phyloP scores from a whole-genome alignment of 2,329 filamentous ascomycete species.

The Aureobasidium sp. region DNA sequence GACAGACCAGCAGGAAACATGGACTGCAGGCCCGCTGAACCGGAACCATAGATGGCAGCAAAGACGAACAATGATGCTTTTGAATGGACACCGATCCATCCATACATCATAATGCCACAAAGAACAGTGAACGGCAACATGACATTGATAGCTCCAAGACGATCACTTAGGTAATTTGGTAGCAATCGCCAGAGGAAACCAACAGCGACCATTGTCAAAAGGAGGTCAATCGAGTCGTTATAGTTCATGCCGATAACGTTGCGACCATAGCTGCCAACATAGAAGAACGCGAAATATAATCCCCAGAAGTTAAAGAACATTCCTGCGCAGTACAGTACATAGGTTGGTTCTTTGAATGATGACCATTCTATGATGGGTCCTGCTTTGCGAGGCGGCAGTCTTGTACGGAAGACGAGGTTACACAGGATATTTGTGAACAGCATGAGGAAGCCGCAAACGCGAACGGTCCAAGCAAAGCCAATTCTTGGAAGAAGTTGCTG shows the following conservation, averaged over 20 bases:
- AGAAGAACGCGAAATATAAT: slow-evolving; percentile 41
- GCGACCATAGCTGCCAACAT: slow-evolving; percentile 34
- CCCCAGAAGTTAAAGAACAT: slow-evolving; percentile 22
- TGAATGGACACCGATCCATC: slow-evolving; percentile 48
- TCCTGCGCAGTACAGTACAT: slow-evolving; percentile 26
- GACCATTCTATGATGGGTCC: slow-evolving; percentile 31
- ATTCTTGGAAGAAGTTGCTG: slow-evolving; percentile 50
- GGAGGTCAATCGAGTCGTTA: slow-evolving; percentile 45
- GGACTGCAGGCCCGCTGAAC: slow-evolving; percentile 39
- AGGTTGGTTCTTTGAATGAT: slow-evolving; percentile 32
- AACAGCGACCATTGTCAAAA: slow-evolving; percentile 52
- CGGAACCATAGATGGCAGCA: slow-evolving; percentile 39
- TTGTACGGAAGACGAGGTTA: slow-evolving; percentile 27
- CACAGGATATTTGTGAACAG: slow-evolving; percentile 32
- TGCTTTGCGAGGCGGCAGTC: slow-evolving; percentile 32
- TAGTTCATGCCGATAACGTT: slow-evolving; percentile 39
- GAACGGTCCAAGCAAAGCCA: slow-evolving; percentile 58
- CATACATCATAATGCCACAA: slow-evolving; percentile 45
- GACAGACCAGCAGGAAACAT: slow-evolving; percentile 39
- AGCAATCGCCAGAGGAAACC: slow-evolving; percentile 50
- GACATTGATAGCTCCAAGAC: slow-evolving; percentile 49
- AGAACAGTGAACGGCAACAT: slow-evolving; percentile 45
- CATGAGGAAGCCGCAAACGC: slow-evolving; percentile 46
- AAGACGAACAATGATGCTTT: slow-evolving; percentile 36
- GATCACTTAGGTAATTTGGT: slow-evolving; percentile 48